Conservation (phyloP, 2,329 filamentous ascomycete genomes). For the Thermochaetoides dissita region DNA sequence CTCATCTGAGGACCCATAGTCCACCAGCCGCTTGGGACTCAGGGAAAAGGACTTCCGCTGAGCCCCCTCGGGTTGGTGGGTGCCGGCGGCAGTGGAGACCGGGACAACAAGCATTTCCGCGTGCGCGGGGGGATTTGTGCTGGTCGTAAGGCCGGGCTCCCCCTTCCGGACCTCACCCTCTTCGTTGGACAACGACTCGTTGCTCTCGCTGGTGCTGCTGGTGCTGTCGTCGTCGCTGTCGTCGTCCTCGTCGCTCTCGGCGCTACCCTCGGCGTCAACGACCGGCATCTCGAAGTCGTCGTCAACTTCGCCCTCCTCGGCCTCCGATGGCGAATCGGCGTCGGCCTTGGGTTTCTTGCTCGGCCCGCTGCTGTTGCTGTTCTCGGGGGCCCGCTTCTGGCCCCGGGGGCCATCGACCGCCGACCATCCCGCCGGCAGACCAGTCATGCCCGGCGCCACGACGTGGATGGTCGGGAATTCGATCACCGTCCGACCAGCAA, state of each 20-base stretch:
- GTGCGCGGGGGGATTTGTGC: no score
- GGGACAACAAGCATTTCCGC: no score
- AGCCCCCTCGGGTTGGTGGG: neutral
- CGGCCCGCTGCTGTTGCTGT: neutral
- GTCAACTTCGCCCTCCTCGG: slow-evolving; percentile 15
- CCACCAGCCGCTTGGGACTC: slow-evolving; percentile 4
- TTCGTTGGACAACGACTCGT: neutral
- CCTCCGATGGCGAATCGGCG: neutral
- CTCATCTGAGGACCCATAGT: slow-evolving; percentile 10
- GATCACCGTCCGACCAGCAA: slow-evolving; percentile 45
- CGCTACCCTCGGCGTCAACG: neutral
- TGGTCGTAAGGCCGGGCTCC: neutral
- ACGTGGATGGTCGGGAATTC: slow-evolving; percentile 62
- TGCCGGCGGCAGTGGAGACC: no score
- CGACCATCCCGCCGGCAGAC: slow-evolving; percentile 15
- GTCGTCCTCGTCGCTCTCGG: neutral
- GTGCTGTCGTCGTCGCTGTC: neutral
- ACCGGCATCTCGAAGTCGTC: neutral
- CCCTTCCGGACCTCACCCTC: neutral
- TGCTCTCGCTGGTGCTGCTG: neutral
- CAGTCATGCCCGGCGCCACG: slow-evolving; percentile 22
- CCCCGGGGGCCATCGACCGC: slow-evolving; percentile 6
- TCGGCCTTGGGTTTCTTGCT: neutral
- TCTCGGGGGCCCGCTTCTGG: neutral
- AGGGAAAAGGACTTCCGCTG: neutral